Percentiles rank a stretch among this genome's conserved stretches.
Conservation (phyloP, 2,329 filamentous ascomycete species). For the Colletotrichum musicola region DNA sequence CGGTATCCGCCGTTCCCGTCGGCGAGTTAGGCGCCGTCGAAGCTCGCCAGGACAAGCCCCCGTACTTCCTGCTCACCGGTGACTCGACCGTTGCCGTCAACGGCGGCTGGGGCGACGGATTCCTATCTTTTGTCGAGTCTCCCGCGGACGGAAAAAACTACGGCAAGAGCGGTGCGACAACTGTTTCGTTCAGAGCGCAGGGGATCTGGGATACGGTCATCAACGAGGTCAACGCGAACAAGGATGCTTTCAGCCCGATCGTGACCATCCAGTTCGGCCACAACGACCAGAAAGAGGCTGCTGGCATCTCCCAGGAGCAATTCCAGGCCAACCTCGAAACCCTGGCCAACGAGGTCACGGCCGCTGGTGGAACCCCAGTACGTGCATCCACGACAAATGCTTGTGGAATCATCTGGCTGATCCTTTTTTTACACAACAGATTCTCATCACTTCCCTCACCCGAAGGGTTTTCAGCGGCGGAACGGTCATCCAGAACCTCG, state of each 20-base stretch:
- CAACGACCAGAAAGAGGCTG: constrained; percentile 69
- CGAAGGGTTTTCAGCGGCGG: constrained; percentile 62
- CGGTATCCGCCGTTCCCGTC: constrained; percentile 16
- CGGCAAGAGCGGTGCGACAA: constrained; percentile 69
- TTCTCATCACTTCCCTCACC: constrained; percentile 63
- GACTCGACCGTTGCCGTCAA: constrained; percentile 62
- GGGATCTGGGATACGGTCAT: constrained; percentile 67
- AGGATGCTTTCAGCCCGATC: constrained; percentile 42
- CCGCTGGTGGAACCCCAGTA: constrained; percentile 59
- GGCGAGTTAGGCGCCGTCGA: neutral
- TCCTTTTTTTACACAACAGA: constrained; percentile 45
- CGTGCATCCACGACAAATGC: constrained; percentile 7
- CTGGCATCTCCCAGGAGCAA: constrained; percentile 58
- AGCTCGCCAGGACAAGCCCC: constrained; percentile 44
- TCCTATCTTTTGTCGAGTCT: constrained; percentile 61
- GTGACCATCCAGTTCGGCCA: constrained; percentile 67
- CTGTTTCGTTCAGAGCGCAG: constrained; percentile 63
- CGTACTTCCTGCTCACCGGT: constrained; percentile 62
- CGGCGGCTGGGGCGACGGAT: constrained; percentile 71
- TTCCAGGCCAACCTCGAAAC: constrained; percentile 65
- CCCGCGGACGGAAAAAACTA: constrained; percentile 67
- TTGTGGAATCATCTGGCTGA: constrained; percentile 32
- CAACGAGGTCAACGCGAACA: constrained; percentile 53
- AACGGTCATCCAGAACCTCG: constrained; percentile 61
- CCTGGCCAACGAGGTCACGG: constrained; percentile 58